Conservation (phyloP, 495 filamentous ascomycete genomes). For the Aspergillus kassunensis region DNA sequence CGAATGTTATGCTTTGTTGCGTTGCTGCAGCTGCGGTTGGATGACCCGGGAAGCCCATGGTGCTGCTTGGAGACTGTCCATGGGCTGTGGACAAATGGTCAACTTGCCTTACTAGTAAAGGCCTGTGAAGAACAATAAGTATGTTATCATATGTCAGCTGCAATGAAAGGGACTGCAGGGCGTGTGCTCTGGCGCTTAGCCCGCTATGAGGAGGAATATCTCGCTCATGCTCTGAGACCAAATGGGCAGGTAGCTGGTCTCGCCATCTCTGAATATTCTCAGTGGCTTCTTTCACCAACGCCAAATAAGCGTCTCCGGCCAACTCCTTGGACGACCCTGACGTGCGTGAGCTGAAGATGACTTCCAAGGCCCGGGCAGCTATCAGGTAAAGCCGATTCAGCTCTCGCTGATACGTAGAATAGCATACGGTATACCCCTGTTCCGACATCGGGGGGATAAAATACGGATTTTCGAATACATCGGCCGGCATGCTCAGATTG, state of each 20-base stretch:
- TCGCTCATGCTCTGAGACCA: conserved; percentile 19
- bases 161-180: conserved; percentile 27
- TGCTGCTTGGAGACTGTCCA: neutral
- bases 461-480: conserved; percentile 22
- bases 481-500: conserved; percentile 29
- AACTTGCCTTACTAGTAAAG: conserved; percentile 27
- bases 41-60: neutral
- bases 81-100: conserved; percentile 18
- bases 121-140: conserved; percentile 32
- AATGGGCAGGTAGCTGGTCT: conserved; percentile 17
- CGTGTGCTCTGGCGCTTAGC: conserved; percentile 20
- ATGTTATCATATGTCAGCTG: conserved; percentile 35
- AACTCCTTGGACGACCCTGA: conserved; percentile 16
- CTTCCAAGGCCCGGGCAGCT: conserved; percentile 26
- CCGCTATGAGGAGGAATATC: conserved; percentile 18
- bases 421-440: conserved; percentile 16
- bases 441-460: conserved; percentile 12
- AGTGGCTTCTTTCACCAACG: conserved; percentile 19
- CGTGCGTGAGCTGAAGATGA: conserved; percentile 28
- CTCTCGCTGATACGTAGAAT: conserved; percentile 31
- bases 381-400: conserved; percentile 32
- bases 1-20: neutral
- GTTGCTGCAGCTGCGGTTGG: neutral
- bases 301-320: conserved; percentile 18
- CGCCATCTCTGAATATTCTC: conserved; percentile 24